Evolutionary conservation across 2,329 filamentous ascomycete species (phyloP), one percentile per base, ranked within the genome.

Genomic region (Mollisia scopiformis): DNA sequence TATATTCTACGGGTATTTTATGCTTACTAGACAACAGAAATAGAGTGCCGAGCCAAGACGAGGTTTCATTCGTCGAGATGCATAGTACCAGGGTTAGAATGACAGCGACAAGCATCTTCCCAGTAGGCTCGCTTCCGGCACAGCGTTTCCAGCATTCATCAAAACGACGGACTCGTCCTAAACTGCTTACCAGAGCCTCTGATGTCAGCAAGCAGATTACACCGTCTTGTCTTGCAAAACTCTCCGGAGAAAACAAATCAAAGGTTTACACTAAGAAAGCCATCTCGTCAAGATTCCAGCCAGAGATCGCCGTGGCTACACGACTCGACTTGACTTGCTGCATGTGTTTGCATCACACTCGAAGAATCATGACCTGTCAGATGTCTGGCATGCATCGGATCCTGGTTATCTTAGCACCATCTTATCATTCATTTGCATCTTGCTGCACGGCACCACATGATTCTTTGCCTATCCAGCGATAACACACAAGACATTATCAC

Each of bases 121-220:
- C 16, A 11, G 25, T 41, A 14, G 19, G 14, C 49, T 51, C 49
- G 49, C 43, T 50, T 57, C 55, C 53, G 28, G 21, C 41, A 47
- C 28, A 30, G 39, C 37, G 27, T 35, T 30, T 21, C n/a, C 6
- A 25, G 41, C 30, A 50, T 10, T 19, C 30, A 28, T 49, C 25
- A 31, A 49, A 61, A 43, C 35, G 27, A 46, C 30, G 39, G 46
- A 52, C 33, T 43, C n/a, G n/a, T 30, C 33, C 2, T 57, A 51
- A 43, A 23, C 16, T 46, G 58, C 55, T 56, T 58, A 52, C 46
- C 55, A 60, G 43, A 51, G 60, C 57, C 62, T 60, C 59, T 64
- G 60, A 65, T 59, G 57, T 61, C 63, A 62, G 43, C 51, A 51
- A 62, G 37, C 62, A 61, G 59, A 53, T 57, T 57, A n/a, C 2